These are phyloP conservation scores for Pythium chondricola DNA, from an alignment of 352 stramenopile species.

Conservation along the genomic window DNA sequence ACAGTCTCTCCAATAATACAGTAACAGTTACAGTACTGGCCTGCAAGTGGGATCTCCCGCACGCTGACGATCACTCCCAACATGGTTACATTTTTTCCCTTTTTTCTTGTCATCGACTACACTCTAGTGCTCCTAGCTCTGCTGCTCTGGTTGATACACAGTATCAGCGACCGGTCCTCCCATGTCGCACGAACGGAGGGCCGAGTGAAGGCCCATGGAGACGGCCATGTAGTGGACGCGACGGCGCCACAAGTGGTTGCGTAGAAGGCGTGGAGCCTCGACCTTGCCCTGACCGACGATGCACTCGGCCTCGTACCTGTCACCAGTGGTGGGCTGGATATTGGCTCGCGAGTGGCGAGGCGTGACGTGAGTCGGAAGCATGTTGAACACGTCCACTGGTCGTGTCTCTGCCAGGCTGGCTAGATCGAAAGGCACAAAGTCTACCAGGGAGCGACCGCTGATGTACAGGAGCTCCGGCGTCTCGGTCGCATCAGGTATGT, in stretches of 20 bases:
- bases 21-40: too few species aligned
- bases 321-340: constrained; percentile 14
- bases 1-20: too few species aligned
- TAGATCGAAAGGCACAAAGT: constrained; percentile 36
- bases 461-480: constrained; percentile 45
- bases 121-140: too few species aligned
- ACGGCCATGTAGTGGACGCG: constrained; percentile 43
- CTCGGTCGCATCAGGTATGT: constrained; percentile 22
- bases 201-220: constrained; percentile 35
- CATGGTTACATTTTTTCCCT: background rate
- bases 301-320: constrained; percentile 45
- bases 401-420: constrained; percentile 22
- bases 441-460: constrained; percentile 46
- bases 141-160: too few species aligned
- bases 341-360: constrained; percentile 26
- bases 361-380: constrained; percentile 41
- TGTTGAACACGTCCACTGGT: constrained; percentile 32
- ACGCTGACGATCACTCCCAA: too few species aligned
- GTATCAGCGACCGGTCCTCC: constrained; percentile 12
- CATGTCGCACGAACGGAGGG: constrained; percentile 34
- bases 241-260: constrained; percentile 31
- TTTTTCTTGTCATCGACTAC: background rate
- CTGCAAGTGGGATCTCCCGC: too few species aligned
- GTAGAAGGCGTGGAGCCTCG: constrained; percentile 21
- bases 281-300: constrained; percentile 40